Evolutionary conservation across 176 grass and related monocot species (phyloP).

Genomic region (Chrysopogon serrulatus): DNA sequence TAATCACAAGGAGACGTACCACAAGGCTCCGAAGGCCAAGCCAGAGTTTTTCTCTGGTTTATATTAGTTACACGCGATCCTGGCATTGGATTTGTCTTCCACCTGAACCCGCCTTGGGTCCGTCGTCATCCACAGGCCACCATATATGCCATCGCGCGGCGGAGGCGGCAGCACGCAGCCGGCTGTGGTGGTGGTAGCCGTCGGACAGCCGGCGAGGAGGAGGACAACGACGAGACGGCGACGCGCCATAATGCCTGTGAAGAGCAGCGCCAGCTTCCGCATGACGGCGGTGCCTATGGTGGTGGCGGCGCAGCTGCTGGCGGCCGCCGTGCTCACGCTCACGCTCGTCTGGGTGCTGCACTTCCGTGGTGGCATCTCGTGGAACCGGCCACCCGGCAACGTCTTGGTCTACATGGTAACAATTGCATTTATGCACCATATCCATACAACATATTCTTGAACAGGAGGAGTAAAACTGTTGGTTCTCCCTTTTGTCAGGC

Average conservation of each 20-base stretch:
- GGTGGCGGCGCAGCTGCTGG: constrained; percentile 31
- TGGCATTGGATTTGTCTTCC: neutral
- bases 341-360: constrained; percentile 47
- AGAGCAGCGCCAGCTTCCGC: constrained; percentile 41
- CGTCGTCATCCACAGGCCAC: no score
- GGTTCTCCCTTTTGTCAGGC: constrained; percentile 24
- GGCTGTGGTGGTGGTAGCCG: neutral
- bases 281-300: constrained; percentile 24
- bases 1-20: neutral
- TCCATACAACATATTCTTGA: no score
- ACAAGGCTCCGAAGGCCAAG: neutral
- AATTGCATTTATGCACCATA: neutral
- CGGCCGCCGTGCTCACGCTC: constrained; percentile 30
- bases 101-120: neutral
- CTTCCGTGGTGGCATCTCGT: constrained; percentile 31
- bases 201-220: neutral
- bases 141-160: constrained; percentile 9
- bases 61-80: neutral
- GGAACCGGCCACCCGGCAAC: neutral
- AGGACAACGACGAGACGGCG: neutral
- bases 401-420: constrained; percentile 24
- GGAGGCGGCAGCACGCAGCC: neutral
- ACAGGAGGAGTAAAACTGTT: neutral
- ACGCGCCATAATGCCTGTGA: constrained; percentile 23
- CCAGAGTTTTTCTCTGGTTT: neutral